Base-by-base conservation (phyloP, 73 alveolate genomes). In the Halteria grandinella region DNA sequence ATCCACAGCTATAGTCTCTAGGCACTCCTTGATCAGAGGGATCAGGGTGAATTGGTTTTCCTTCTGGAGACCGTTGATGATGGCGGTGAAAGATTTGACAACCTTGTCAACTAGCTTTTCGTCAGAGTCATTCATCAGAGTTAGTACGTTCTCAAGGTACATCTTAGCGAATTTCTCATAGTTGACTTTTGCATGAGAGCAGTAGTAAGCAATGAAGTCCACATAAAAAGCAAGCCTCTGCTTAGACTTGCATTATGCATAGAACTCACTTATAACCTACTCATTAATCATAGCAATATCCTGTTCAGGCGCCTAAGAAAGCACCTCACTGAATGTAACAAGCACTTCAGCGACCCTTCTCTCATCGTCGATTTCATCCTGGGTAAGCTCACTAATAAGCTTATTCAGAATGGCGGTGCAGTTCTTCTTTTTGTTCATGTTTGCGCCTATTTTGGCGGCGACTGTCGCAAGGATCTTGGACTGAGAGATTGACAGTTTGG, bases 121-220 rank as follows among this genome's bases (percentile, higher is more conserved):
- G 53, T 62, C 55, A 2, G 29, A 4, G 15, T 45, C 64, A 37
- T 79, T 79, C 75, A 79, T 79, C 21, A 79, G 45, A 11, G 7
- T 31, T 39, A 79, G 52, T 28, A 79, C 78, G 27, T 48, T 57
- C 69, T 60, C 64, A 24, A 64, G 29, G 57, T 79, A 79, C 21
- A 44, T 50, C 23, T 44, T 32, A 44, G 89, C 89, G 31, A 14
- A 29, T 6, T 62, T 31, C 47, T 79, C 89, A 28, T 64, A 79
- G 76, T 62, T 63, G 21, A 49, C 54, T 24, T 66, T 79, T 3
- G 83, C 18, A 24, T 79, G 11, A 29, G 12, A 28, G 45, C 89
- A 79, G 69, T 64, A 79, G 53, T 79, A 44, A 0, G 52, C 43
- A 37, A 79, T 79, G n/a, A 79, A 28, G 69, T 79, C 89, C 23